phyloP scores from a whole-genome alignment of 441 rosid genomes.

The Populus trichocarpa region DNA sequence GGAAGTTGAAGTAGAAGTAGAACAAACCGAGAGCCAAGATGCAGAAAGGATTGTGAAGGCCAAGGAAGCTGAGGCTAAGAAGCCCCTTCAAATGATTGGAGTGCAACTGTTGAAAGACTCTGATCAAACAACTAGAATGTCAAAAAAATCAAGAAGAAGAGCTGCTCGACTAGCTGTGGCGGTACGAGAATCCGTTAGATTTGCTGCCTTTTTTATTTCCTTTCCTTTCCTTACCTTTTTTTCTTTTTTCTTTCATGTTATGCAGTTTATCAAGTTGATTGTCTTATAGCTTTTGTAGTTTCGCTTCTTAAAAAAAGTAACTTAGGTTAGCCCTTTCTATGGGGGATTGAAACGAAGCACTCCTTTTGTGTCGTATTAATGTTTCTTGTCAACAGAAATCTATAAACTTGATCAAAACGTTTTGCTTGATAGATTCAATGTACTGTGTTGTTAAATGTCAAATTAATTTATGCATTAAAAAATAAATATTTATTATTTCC shows the following conservation, averaged over 20 bases:
- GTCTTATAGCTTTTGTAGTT: neutral
- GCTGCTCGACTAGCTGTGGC: constrained; percentile 61
- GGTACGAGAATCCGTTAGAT: constrained; percentile 32
- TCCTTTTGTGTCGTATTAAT: neutral
- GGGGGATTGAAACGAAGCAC: neutral
- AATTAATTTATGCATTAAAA: neutral
- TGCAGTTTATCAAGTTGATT: neutral
- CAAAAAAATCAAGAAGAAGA: constrained; percentile 70
- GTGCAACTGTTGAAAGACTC: constrained; percentile 87
- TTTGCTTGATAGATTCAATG: neutral
- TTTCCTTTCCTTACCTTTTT: neutral
- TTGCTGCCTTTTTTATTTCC: neutral
- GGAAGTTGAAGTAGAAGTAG: constrained; percentile 58
- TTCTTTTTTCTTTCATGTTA: neutral
- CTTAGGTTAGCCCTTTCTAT: neutral
- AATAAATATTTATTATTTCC: constrained; percentile 4
- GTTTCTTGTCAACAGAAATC: neutral
- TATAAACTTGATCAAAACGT: neutral
- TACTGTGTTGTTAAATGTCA: neutral
- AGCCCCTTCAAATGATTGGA: constrained; percentile 93
- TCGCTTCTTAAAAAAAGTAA: neutral
- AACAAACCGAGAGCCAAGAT: constrained; percentile 62
- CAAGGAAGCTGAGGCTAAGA: constrained; percentile 78
- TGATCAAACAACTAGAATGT: constrained; percentile 42
- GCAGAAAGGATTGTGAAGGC: constrained; percentile 57